Conservation (phyloP, 805 yeast genomes). For the Groenewaldozyma tartarivorans region DNA sequence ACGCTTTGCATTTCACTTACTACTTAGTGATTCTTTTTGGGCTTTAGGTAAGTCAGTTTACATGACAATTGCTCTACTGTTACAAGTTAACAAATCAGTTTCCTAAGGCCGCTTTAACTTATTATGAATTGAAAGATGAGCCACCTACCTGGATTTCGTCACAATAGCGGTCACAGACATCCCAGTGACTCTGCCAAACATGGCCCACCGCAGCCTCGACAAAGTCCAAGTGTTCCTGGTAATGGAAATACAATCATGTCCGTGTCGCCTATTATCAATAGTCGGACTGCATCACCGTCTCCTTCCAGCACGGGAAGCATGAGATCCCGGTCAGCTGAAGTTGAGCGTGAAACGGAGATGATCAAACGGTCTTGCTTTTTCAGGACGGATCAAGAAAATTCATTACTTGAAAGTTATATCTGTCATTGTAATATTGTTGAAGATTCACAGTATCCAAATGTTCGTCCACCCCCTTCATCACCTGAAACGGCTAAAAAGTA, state of each 20-base stretch:
- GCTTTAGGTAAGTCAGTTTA: no score
- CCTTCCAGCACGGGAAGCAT: no score
- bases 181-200: not conserved
- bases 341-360: slow-evolving; percentile 43
- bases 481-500: slow-evolving; percentile 42
- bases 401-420: slow-evolving; percentile 45
- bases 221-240: slow-evolving; percentile 21
- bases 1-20: no score
- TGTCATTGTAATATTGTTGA: slow-evolving; percentile 72
- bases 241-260: not conserved
- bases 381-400: slow-evolving; percentile 28
- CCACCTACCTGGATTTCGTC: not conserved
- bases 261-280: no score
- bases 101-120: no score
- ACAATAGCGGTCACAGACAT: slow-evolving; percentile 1
- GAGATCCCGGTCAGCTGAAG: slow-evolving; percentile 30
- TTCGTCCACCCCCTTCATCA: slow-evolving; percentile 55
- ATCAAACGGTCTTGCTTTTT: slow-evolving; percentile 44
- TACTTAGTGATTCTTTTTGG: no score
- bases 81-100: no score
- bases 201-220: not conserved
- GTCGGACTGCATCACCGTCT: no score
- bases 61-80: no score
- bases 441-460: slow-evolving; percentile 58
- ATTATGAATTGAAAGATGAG: not conserved